Evolutionary conservation across 352 stramenopile species (phyloP), one percentile per base, ranked within the genome.

Genomic region (Pythium oligandrum): DNA sequence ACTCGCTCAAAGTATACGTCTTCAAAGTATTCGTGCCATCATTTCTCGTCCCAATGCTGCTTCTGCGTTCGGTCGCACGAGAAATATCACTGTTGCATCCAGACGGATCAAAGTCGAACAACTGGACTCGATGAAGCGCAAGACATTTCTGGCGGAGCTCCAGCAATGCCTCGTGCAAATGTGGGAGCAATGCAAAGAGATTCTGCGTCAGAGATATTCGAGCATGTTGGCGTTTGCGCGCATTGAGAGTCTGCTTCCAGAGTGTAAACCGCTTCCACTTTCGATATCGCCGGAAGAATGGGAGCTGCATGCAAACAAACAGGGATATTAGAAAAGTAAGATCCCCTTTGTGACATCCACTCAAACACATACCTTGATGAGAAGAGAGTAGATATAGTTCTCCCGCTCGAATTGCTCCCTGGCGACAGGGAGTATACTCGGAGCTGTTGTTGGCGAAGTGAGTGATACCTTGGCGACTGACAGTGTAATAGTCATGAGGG

Each of bases 391-490:
- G 52, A 97, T 70, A 40, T 86, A 86, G 59, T 95, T 95, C 57
- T 98, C 93, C 26, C 86, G 75, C 51, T 98, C 93, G 64, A 95
- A 98, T 46, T 74, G 79, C 45, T 92, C 72, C n/a, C n/a, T n/a
- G n/a, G n/a, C n/a, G n/a, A n/a, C 42, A 98, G 70, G 17, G 80
- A 53, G 9, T 81, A 56, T 98, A 98, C n/a, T 96, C 89, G 8
- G 78, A 79, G 46, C 84, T 75, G 31, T 79, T 69, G 39, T 73
- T 48, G 5, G 69, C 61, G 51, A 98, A 97, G 44, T 96, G 87
- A 3, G 91, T 96, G 42, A 98, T 81, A 9, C 92, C 92, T 6
- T 89, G 58, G 10, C 85, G 70, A 45, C 83, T 96, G 4, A 96
- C 78, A 0, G 90, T 97, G 58, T 93, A 98, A 63, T 97, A 97